These are phyloP conservation scores for Aureobasidium mangrovei DNA, from an alignment of 2,329 filamentous ascomycete genomes.

Conservation along the genomic window DNA sequence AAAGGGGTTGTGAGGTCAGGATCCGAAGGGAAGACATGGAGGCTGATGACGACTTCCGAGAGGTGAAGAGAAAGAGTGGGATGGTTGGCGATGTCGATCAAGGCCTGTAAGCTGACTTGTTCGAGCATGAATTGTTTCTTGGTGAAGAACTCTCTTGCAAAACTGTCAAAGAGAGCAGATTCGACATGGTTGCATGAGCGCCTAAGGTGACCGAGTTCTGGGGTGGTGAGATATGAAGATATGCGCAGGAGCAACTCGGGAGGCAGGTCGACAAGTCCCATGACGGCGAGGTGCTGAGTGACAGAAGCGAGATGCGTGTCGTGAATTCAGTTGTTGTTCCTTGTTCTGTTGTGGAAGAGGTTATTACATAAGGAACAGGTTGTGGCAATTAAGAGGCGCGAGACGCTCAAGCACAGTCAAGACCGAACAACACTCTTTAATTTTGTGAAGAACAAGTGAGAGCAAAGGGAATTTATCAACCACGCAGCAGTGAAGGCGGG, in stretches of 20 bases:
- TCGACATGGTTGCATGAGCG: conserved; percentile 49
- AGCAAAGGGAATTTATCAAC: background rate
- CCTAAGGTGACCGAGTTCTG: conserved; percentile 48
- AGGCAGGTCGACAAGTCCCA: conserved; percentile 30
- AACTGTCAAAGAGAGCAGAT: conserved; percentile 44
- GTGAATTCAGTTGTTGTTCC: background rate
- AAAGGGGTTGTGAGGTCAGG: background rate
- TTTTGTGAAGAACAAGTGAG: background rate
- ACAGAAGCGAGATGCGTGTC: background rate
- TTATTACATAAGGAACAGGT: too few species aligned
- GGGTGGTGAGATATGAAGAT: conserved; percentile 44
- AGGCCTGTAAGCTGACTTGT: conserved; percentile 45
- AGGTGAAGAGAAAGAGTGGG: conserved; percentile 31
- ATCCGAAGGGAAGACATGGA: conserved; percentile 23
- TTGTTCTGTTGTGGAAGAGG: too few species aligned
- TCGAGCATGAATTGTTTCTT: conserved; percentile 59
- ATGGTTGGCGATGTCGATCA: conserved; percentile 37
- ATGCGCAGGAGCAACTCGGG: conserved; percentile 52
- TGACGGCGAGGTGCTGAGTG: conserved; percentile 4
- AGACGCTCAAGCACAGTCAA: too few species aligned
- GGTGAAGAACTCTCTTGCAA: conserved; percentile 54
- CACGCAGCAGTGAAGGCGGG: background rate
- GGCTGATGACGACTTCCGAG: conserved; percentile 44
- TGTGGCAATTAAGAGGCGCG: too few species aligned
- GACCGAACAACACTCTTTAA: too few species aligned